A percentile compares a stretch with the other conserved stretches of the same genome.
These are phyloP conservation scores for Zygosaccharomyces lentus DNA, from an alignment of 805 yeast genomes.

Conservation along the genomic window DNA sequence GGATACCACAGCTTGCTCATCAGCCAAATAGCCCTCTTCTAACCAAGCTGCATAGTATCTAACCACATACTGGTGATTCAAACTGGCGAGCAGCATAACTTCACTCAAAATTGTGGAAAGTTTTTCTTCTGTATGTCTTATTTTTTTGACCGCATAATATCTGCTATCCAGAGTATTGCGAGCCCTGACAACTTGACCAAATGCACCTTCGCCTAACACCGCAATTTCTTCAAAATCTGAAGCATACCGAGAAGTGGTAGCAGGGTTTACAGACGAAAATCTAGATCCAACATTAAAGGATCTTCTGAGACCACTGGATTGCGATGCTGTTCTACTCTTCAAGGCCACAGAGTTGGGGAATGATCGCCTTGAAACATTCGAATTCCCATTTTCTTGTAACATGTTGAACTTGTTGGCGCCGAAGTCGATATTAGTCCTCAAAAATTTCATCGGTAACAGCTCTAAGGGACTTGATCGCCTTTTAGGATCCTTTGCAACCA, in stretches of 20 bases:
- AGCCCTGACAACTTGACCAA: slow-evolving; percentile 97
- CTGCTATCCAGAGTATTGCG: slow-evolving; percentile 91
- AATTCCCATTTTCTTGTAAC: slow-evolving; percentile 11
- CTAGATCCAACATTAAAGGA: slow-evolving; percentile 41
- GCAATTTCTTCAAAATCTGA: slow-evolving; percentile 95
- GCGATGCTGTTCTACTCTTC: slow-evolving; percentile 24
- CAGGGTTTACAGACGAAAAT: slow-evolving; percentile 31
- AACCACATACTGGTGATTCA: slow-evolving; percentile 94
- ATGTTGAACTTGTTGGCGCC: slow-evolving; percentile 29
- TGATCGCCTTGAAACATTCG: slow-evolving; percentile 9
- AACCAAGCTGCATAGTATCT: slow-evolving; percentile 97
- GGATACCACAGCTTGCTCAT: slow-evolving; percentile 36
- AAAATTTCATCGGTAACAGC: slow-evolving; percentile 73
- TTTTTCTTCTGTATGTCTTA: slow-evolving; percentile 75
- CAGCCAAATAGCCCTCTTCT: slow-evolving; percentile 56
- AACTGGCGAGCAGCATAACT: slow-evolving; percentile 83
- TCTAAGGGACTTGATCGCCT: slow-evolving; percentile 82
- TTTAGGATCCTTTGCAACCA: slow-evolving; percentile 61
- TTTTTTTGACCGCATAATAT: slow-evolving; percentile 89
- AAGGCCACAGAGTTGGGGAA: slow-evolving; percentile 8
- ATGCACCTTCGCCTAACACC: slow-evolving; percentile 88
- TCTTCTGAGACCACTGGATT: slow-evolving; percentile 34
- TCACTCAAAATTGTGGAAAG: slow-evolving; percentile 81
- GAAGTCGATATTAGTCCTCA: slow-evolving; percentile 62
- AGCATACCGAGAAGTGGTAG: slow-evolving; percentile 63